A percentile compares a stretch with the other conserved stretches of the same genome.
Conservation (phyloP, 2,329 filamentous ascomycete species). For the Coniochaeta prunicola region DNA sequence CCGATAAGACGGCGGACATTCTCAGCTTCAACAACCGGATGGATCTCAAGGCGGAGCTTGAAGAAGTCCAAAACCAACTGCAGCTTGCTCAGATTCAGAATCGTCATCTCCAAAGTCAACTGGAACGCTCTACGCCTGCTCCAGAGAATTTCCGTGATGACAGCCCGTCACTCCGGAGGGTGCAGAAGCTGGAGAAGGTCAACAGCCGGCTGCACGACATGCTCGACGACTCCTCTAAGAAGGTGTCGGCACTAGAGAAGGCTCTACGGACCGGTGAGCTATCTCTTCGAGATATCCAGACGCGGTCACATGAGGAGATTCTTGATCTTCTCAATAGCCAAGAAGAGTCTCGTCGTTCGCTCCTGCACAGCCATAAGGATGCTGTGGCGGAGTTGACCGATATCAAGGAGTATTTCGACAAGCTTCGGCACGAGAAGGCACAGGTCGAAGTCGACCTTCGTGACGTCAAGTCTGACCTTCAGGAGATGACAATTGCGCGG, state of each 20-base stretch:
- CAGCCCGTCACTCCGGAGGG: slow-evolving; percentile 69
- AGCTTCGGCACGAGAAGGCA: slow-evolving; percentile 73
- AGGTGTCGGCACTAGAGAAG: slow-evolving; percentile 82
- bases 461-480: slow-evolving; percentile 74
- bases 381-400: slow-evolving; percentile 79
- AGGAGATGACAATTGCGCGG: slow-evolving; percentile 68
- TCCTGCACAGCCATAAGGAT: slow-evolving; percentile 80
- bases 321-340: slow-evolving; percentile 89
- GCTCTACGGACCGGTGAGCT: slow-evolving; percentile 81
- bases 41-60: slow-evolving; percentile 84
- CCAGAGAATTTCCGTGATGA: slow-evolving; percentile 61
- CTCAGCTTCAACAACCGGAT: slow-evolving; percentile 79
- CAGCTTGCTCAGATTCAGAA: slow-evolving; percentile 95
- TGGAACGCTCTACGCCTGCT: slow-evolving; percentile 60
- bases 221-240: slow-evolving; percentile 88
- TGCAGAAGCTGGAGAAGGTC: slow-evolving; percentile 86
- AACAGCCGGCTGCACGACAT: slow-evolving; percentile 89
- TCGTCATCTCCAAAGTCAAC: slow-evolving; percentile 79
- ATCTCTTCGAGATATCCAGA: slow-evolving; percentile 83
- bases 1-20: slow-evolving; percentile 79
- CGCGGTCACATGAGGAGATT: slow-evolving; percentile 89
- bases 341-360: slow-evolving; percentile 75
- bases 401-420: slow-evolving; percentile 80
- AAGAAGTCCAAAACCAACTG: slow-evolving; percentile 88
- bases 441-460: slow-evolving; percentile 79